Evolutionary conservation across 2,329 filamentous ascomycete species (phyloP), one percentile per base, ranked within the genome.

Genomic region (Elsinoe perseae): DNA sequence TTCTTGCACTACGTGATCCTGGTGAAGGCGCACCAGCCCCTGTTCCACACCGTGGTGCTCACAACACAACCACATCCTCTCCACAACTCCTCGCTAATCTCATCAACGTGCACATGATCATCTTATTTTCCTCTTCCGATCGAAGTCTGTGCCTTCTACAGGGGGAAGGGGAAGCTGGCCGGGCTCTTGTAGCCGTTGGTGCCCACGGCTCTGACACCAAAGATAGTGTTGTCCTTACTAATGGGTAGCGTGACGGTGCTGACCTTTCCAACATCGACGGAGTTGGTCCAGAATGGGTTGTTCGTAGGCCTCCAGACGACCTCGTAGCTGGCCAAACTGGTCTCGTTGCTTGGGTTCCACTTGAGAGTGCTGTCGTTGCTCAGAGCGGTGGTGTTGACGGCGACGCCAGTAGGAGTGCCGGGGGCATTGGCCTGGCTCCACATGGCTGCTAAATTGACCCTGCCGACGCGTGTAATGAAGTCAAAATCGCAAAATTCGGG

Each of bases 201-300:
- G 0, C 76, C 76, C 3, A 79, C 75, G 18, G 77, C 71, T 60
- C 80, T 68, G 0, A 82, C 71, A 0, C 80, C 80, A 67, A 82
- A 81, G 21, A 80, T 73, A 10, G 79, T 76, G 66, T 81, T 80
- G 59, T 83, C 80, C 67, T 81, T 81, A 56, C 74, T 77, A 60
- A 82, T 63, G 1, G 72, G 64, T 14, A 83, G 66, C 4, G 71
- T 77, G 3, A 72, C 75, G 38, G 64, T 69, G 0, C 69, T 69
- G 2, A 74, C 74, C 21, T 74, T 69, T 0, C 79, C 79, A 2
- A 82, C 77, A 62, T 75, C 43, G 50, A 66, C 27, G 16, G 50
- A 56, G 57, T 67, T 60, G 23, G 63, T 64, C 66, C 66, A 68
- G 50, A 78, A 70, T 46, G 75, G 73, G 32, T 75, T 73, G 12